Percentiles rank a stretch among this genome's conserved stretches.
Conservation (phyloP, 164 flowering plant genomes). For the Akebia trifoliata region DNA sequence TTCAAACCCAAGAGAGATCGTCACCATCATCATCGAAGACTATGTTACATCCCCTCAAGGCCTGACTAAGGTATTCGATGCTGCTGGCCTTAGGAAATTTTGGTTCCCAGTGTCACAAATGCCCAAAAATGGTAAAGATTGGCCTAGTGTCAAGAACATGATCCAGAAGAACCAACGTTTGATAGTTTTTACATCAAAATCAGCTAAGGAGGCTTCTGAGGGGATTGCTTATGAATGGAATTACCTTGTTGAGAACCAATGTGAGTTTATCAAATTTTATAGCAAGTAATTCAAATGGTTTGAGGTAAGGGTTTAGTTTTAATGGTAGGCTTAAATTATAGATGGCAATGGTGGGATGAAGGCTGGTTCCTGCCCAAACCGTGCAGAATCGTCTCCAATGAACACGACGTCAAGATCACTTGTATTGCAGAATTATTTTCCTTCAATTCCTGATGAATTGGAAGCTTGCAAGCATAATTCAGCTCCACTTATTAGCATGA, state of each 20-base stretch:
- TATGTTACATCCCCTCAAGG: slow-evolving; percentile 73
- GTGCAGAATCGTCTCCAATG: slow-evolving; percentile 73
- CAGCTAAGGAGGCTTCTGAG: slow-evolving; percentile 69
- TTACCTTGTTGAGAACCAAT: slow-evolving; percentile 82
- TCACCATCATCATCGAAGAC: slow-evolving; percentile 75
- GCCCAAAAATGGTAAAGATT: slow-evolving; percentile 74
- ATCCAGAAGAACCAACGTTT: slow-evolving; percentile 61
- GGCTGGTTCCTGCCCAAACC: slow-evolving; percentile 73
- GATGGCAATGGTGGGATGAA: slow-evolving; percentile 80
- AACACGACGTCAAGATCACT: slow-evolving; percentile 52
- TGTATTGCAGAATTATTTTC: slow-evolving; percentile 60
- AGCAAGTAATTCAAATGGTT: too few relatives aligned
- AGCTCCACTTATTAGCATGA: slow-evolving; percentile 52
- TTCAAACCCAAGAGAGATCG: slow-evolving; percentile 55
- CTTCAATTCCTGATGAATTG: slow-evolving; percentile 29
- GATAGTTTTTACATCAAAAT: slow-evolving; percentile 78
- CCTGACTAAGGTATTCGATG: slow-evolving; percentile 60
- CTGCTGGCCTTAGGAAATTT: slow-evolving; percentile 65
- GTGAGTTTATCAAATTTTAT: slow-evolving; percentile 65
- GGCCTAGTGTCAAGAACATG: slow-evolving; percentile 88
- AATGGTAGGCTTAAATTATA: slow-evolving; percentile 17
- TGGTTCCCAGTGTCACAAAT: slow-evolving; percentile 82
- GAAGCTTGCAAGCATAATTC: slow-evolving; percentile 69
- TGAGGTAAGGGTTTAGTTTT: too few relatives aligned
- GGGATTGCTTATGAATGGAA: slow-evolving; percentile 90